Evolutionary conservation across 139 green algal species (phyloP), one percentile per base, ranked within the genome.

Genomic region (Chlorella ohadii): DNA sequence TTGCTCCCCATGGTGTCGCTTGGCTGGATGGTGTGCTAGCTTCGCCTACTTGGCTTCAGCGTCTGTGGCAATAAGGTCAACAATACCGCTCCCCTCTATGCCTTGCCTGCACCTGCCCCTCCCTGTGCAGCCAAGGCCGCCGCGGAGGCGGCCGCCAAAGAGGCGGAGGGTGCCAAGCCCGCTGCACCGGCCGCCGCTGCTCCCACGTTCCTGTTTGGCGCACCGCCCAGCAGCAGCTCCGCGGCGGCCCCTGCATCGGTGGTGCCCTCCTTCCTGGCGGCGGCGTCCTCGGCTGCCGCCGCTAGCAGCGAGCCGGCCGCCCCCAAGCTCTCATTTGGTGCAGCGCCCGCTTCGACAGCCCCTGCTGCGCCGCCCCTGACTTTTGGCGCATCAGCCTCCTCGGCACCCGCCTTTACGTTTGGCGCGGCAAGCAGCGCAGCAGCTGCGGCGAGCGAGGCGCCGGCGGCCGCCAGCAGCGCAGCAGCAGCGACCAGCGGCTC

Each of bases 291-390:
- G 20, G 59, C 59, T n/a, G 59, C n/a, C 15, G 44, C n/a, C n/a
- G n/a, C 44, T 20, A 27, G 39, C 71, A 28, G 27, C 27, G 6
- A 22, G 5, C 27, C 71, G 13, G 71, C 71, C 9, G 39, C 39
- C 7, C 41, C 78, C 64, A 38, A 51, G 23, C 78, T 84, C 47
- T 57, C 16, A 27, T 84, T 84, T 70, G 79, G 79, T 20, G 79
- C 65, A 12, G 13, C 66, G 5, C 39, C 61, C 1, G 33, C 63
- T 16, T 76, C 78, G 51, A 23, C 51, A 23, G 51, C 51, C 28
- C 41, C 61, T 47, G 78, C 41, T n/a, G 61, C 41, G 0, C 7
- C 39, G 11, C 36, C 59, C 13, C 25, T 34, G 36, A n/a, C 36
- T 4, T 23, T 41, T 19, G 41, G n/a, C 31, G 47, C 66, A 59